phyloP scores from a whole-genome alignment of 225 moss, liverwort and hornwort species.

The Straminergon stramineum region DNA sequence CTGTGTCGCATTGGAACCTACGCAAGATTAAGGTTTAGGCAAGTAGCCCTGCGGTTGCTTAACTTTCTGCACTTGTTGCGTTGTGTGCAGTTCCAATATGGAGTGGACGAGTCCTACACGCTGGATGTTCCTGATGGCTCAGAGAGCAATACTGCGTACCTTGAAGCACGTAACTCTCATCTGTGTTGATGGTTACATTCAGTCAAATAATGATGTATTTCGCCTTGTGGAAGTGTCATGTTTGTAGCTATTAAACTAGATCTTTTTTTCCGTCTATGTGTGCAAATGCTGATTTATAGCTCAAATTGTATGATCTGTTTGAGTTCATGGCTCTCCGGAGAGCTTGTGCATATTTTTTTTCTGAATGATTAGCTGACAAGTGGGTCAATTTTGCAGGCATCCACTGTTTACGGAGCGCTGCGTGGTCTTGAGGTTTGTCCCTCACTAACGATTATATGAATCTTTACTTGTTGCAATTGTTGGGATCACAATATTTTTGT shows the following conservation, averaged over 20 bases:
- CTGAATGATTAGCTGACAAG: not conserved
- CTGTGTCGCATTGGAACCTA: not conserved
- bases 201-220: not conserved
- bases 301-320: not conserved
- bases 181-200: not conserved
- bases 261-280: not conserved
- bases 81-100: slow-evolving; percentile 33
- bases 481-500: not conserved
- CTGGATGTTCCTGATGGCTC: slow-evolving; percentile 26
- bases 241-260: not conserved
- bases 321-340: not conserved
- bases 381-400: slow-evolving; percentile 21
- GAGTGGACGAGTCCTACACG: slow-evolving; percentile 50
- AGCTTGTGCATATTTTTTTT: not conserved
- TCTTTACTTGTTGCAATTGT: not conserved
- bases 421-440: slow-evolving; percentile 50
- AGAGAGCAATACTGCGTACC: slow-evolving; percentile 6
- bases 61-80: not conserved
- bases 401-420: slow-evolving; percentile 48
- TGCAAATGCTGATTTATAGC: not conserved
- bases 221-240: not conserved
- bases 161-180: slow-evolving; percentile 7
- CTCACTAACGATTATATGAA: not conserved
- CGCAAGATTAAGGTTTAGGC: not conserved
- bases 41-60: not conserved